These are phyloP conservation scores for Fusarium succisae DNA, from an alignment of 2,329 filamentous ascomycete species.

Conservation along the genomic window DNA sequence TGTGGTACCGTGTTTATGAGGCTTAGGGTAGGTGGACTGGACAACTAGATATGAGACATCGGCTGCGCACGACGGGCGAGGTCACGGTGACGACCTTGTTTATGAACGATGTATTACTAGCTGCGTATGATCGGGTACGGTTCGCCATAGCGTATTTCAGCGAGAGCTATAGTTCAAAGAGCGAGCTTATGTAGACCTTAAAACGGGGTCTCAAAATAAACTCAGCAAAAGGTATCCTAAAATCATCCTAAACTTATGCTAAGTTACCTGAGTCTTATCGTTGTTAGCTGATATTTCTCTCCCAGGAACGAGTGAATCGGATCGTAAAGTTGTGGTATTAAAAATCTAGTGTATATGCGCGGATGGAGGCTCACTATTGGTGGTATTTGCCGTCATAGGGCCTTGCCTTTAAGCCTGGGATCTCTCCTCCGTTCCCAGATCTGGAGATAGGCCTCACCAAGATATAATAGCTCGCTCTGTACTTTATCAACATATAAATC, in stretches of 20 bases:
- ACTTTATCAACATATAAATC: constrained; percentile 93
- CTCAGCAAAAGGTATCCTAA: no score
- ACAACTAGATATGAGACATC: constrained; percentile 12
- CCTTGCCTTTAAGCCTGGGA: constrained; percentile 50
- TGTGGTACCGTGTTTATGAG: constrained; percentile 34
- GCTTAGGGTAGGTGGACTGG: constrained; percentile 13
- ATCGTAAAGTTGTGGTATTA: constrained; percentile 25
- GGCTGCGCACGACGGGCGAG: constrained; percentile 6
- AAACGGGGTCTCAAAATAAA: no score
- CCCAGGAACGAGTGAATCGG: not conserved
- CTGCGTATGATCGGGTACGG: constrained; percentile 21
- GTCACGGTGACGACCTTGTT: not conserved
- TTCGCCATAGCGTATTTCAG: constrained; percentile 30
- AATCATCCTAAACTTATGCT: no score
- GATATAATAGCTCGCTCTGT: constrained; percentile 87
- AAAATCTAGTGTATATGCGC: constrained; percentile 6
- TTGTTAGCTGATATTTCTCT: constrained; percentile 18
- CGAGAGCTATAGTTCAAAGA: constrained; percentile 34
- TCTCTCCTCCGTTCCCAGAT: constrained; percentile 88
- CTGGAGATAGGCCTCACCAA: constrained; percentile 94
- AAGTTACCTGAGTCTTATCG: no score
- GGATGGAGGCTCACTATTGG: not conserved
- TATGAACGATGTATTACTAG: constrained; percentile 35
- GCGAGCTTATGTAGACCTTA: constrained; percentile 9
- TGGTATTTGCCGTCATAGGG: constrained; percentile 23